Base-by-base conservation (phyloP, 2,329 filamentous ascomycete species). In the Scedosporium apiospermum region DNA sequence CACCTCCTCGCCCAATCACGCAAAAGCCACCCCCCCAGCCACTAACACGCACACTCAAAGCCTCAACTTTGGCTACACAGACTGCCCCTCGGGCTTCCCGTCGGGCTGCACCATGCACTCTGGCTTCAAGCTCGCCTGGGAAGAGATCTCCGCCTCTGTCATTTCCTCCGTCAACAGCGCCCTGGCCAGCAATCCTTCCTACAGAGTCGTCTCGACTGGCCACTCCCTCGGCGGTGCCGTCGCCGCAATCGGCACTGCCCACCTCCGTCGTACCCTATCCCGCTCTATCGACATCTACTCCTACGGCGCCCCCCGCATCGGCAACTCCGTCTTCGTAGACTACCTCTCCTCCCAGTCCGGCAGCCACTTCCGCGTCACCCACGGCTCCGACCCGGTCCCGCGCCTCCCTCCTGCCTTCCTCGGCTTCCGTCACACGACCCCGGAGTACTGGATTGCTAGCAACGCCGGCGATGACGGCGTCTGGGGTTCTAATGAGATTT, bases 201-300 rank as follows among this genome's bases (percentile, higher is more conserved):
- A 81, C 75, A 71, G 71, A 57, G 69, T 89, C 69, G 70, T 87
- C 18, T 72, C 80, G n/a, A 85, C 86, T 0, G 88, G 88, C 42
- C 88, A 90, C 76, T 88, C 85, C 9, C 82, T 91, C 3, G 88
- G 88, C 58, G 88, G 78, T 27, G 86, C 86, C 6, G 76, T 90
- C 2, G 85, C 82, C 46, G 84, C 81, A 6, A 71, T 91, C 4
- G 87, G 79, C 0, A 83, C 79, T 0, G 83, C 80, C 0, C 78
- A 83, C 66, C 73, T 89, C 21, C 80, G 86, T 57, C 71, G 71
- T 5, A 68, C 70, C 9, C 83, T 81, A 51, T 73, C 74, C 64
- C 66, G 73, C 1, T 72, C 77, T 60, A 64, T 70, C 16, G 84
- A 87, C 67, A 68, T 89, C 53, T 89, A 86, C 77, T 87, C 83